Conservation (phyloP, 257 asterid species). For the Craterostigma plantagineum region DNA sequence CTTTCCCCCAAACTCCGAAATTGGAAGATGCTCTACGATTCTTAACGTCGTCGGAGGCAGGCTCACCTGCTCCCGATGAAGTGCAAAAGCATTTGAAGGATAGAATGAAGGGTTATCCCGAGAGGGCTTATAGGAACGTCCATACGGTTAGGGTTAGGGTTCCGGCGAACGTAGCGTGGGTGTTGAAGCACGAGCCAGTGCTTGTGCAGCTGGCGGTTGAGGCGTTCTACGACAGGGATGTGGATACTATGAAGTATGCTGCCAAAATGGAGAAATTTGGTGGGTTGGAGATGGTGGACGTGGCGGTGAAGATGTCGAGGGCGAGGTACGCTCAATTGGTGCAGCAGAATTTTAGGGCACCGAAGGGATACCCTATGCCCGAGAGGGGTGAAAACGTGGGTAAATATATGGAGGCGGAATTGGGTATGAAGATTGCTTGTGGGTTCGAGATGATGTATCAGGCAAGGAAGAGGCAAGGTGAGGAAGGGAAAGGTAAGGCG, state of each 20-base stretch:
- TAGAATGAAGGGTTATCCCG: constrained; percentile 53
- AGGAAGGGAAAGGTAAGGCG: constrained; percentile 77
- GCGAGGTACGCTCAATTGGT: constrained; percentile 91
- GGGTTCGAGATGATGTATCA: constrained; percentile 95
- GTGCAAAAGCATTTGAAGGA: constrained; percentile 44
- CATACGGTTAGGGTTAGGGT: constrained; percentile 46
- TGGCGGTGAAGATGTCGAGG: constrained; percentile 63
- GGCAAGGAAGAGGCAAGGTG: constrained; percentile 52
- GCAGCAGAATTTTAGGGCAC: constrained; percentile 79
- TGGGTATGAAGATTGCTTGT: constrained; percentile 82
- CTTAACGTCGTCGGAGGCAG: constrained; percentile 9
- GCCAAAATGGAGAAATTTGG: constrained; percentile 65
- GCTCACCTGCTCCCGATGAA: constrained; percentile 29
- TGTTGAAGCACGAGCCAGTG: constrained; percentile 56
- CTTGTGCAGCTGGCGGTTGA: constrained; percentile 61
- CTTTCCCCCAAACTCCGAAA: constrained; percentile 24
- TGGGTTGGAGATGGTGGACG: constrained; percentile 56
- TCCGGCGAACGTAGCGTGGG: constrained; percentile 66
- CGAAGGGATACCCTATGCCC: constrained; percentile 67
- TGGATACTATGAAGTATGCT: constrained; percentile 77
- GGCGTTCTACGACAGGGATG: constrained; percentile 81
- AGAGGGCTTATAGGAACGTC: constrained; percentile 45
- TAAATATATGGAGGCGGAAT: constrained; percentile 61
- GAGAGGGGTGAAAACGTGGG: constrained; percentile 23
- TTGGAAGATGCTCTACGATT: constrained; percentile 30